Percentiles rank a stretch among this genome's conserved stretches.
These are phyloP conservation scores for Malus hybrid DNA, from an alignment of 331 rosid species.

Conservation along the genomic window DNA sequence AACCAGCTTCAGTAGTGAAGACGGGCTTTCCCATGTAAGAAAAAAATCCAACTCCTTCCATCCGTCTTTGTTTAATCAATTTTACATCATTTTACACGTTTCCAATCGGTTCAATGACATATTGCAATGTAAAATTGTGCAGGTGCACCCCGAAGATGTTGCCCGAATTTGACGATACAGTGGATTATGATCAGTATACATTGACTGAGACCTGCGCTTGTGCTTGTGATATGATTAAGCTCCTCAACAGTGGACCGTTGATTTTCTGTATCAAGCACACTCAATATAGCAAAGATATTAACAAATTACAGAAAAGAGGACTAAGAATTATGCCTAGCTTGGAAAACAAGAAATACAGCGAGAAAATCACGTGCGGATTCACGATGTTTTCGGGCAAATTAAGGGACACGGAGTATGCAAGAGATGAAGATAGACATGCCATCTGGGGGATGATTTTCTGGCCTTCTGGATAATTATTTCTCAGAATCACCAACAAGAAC, in stretches of 20 bases:
- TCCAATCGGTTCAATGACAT: background rate
- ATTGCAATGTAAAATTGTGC: background rate
- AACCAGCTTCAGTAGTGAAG: constrained; percentile 44
- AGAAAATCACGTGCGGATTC: background rate
- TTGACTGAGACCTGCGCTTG: background rate
- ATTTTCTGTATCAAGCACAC: too few relatives aligned
- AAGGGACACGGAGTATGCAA: background rate
- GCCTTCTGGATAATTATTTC: background rate
- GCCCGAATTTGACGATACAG: constrained; percentile 10
- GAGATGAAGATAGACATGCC: background rate
- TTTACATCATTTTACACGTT: background rate
- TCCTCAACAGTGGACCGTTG: background rate
- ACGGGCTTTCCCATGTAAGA: constrained; percentile 41
- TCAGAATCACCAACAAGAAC: constrained; percentile 24
- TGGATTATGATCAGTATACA: background rate
- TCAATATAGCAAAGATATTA: background rate
- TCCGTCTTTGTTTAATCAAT: background rate
- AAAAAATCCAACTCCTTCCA: background rate
- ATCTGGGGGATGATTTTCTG: background rate
- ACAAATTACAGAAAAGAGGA: background rate
- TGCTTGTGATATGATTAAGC: background rate
- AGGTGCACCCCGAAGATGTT: constrained; percentile 26
- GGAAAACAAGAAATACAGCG: background rate
- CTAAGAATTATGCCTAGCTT: background rate
- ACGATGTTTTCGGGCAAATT: background rate